A percentile compares a stretch with the other conserved stretches of the same genome.
These are phyloP conservation scores for Spatholobus suberectus DNA, from an alignment of 306 rosid species.

Conservation along the genomic window DNA sequence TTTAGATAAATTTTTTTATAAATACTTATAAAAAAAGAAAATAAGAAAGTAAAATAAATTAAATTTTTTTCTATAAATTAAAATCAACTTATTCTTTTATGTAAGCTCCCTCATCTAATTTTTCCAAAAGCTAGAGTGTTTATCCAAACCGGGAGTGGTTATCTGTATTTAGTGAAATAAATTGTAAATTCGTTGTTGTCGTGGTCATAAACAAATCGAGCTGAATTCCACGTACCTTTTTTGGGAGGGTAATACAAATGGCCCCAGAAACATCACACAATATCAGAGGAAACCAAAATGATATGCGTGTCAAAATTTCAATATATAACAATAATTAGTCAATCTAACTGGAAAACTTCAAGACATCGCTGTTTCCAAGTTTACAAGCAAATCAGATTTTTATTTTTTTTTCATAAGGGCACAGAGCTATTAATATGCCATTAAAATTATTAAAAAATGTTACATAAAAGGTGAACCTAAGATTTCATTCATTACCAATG, in stretches of 20 bases:
- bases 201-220: background rate
- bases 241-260: background rate
- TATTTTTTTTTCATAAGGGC: background rate
- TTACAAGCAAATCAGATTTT: slow-evolving; percentile 16
- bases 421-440: slow-evolving; percentile 35
- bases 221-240: background rate
- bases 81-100: too few species aligned
- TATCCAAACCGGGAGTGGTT: too few species aligned
- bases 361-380: background rate
- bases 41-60: too few species aligned
- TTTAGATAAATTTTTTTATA: too few species aligned
- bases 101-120: too few species aligned
- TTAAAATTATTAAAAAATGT: slow-evolving; percentile 27
- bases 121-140: too few species aligned
- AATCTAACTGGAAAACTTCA: slow-evolving; percentile 37
- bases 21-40: too few species aligned
- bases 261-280: background rate
- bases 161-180: too few species aligned
- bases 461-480: slow-evolving; percentile 40
- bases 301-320: slow-evolving; percentile 39
- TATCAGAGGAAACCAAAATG: slow-evolving; percentile 20
- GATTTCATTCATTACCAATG: slow-evolving; percentile 23
- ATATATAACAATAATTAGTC: slow-evolving; percentile 30
- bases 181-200: background rate
- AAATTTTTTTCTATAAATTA: too few species aligned